phyloP scores from a whole-genome alignment of 768 basidiomycete genomes.

The Kondoa subrosea region DNA sequence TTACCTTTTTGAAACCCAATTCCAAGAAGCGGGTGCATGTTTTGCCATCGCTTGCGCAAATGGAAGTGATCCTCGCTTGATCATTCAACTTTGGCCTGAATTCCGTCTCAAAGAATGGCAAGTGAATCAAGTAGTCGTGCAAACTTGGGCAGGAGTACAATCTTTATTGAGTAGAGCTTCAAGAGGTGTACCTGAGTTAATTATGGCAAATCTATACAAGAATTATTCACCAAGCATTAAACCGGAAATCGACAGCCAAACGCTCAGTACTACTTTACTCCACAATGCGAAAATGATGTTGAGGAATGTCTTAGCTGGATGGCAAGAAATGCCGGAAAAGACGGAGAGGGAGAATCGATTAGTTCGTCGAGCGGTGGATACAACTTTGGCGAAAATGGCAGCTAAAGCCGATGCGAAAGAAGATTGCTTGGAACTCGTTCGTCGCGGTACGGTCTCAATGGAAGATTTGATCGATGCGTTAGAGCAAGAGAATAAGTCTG shows the following conservation, averaged over 20 bases:
- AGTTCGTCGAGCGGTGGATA: neutral
- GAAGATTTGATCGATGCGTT: neutral
- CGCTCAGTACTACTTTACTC: neutral
- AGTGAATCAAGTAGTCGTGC: neutral
- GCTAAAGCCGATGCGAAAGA: neutral
- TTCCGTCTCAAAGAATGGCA: neutral
- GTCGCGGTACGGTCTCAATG: neutral
- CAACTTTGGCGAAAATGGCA: neutral
- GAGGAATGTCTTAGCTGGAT: neutral
- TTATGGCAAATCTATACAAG: constrained; percentile 21
- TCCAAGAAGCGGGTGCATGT: neutral
- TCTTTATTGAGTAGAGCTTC: neutral
- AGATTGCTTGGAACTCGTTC: neutral
- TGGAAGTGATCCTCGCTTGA: constrained; percentile 1
- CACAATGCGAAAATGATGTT: neutral
- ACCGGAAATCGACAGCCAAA: constrained; percentile 15
- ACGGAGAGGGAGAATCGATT: neutral
- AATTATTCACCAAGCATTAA: constrained; percentile 24
- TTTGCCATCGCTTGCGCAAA: constrained; percentile 2
- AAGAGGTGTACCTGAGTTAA: neutral
- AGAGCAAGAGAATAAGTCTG: neutral
- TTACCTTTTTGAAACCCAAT: neutral
- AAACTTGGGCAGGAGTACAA: neutral
- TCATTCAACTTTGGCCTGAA: constrained; percentile 2
- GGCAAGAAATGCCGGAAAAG: neutral